These are phyloP conservation scores for Coemansia sp. DNA, from an alignment of 192 early-diverging fungal species.

Conservation along the genomic window DNA sequence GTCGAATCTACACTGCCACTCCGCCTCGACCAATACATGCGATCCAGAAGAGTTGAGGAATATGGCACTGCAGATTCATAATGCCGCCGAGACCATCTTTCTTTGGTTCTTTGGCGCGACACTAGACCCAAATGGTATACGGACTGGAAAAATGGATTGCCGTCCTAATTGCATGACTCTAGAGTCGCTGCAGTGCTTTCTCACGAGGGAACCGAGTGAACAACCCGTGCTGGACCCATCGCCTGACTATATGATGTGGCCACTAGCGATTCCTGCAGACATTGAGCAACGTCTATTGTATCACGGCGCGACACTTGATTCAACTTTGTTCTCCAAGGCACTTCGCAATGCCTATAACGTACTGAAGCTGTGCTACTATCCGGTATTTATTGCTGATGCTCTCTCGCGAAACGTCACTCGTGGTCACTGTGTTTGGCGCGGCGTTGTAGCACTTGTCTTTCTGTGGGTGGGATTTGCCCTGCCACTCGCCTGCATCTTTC, in stretches of 20 bases:
- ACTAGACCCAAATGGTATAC: slow-evolving; percentile 35
- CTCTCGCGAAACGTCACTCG: slow-evolving; percentile 51
- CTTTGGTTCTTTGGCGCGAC: slow-evolving; percentile 50
- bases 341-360: slow-evolving; percentile 46
- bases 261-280: slow-evolving; percentile 48
- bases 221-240: slow-evolving; percentile 10
- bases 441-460: slow-evolving; percentile 40
- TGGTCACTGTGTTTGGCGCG: slow-evolving; percentile 50
- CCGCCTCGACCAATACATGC: slow-evolving; percentile 27
- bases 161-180: too few species aligned
- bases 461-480: slow-evolving; percentile 54
- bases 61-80: slow-evolving; percentile 55
- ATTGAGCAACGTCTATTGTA: slow-evolving; percentile 47
- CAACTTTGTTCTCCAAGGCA: slow-evolving; percentile 39
- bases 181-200: slow-evolving; percentile 9
- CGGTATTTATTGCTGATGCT: slow-evolving; percentile 46
- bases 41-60: slow-evolving; percentile 15
- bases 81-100: slow-evolving; percentile 47
- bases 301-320: slow-evolving; percentile 43
- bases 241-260: slow-evolving; percentile 55
- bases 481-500: slow-evolving; percentile 43
- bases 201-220: slow-evolving; percentile 22
- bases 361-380: slow-evolving; percentile 51
- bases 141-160: slow-evolving; percentile 10
- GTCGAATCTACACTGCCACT: slow-evolving; percentile 37